phyloP scores from a whole-genome alignment of 352 stramenopile species.

The Phytopythium sindhum region DNA sequence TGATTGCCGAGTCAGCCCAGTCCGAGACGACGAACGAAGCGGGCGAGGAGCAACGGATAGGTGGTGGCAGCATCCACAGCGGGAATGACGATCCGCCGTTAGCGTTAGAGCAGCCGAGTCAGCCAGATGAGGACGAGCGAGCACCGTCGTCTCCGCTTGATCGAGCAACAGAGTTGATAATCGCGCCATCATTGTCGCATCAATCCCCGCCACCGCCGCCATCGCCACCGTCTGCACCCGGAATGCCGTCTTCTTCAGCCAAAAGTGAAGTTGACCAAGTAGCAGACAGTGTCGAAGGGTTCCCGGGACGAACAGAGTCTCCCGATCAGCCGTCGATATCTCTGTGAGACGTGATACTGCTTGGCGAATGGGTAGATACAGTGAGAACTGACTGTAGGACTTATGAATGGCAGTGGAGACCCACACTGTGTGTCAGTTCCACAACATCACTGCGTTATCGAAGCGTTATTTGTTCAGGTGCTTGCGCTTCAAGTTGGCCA shows the following conservation, averaged over 20 bases:
- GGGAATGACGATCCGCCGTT: background rate
- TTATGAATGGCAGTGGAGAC: too few relatives aligned
- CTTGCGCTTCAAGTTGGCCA: slow-evolving; percentile 79
- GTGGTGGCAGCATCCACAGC: background rate
- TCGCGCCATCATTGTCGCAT: background rate
- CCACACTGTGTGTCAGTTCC: background rate
- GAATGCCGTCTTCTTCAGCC: background rate
- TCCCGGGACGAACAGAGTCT: too few relatives aligned
- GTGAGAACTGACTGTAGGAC: too few relatives aligned
- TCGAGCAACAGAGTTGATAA: background rate
- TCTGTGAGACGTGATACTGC: background rate
- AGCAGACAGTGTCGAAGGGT: background rate
- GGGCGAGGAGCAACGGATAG: background rate
- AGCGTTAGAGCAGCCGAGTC: background rate
- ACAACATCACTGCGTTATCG: background rate
- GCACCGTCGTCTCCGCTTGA: background rate
- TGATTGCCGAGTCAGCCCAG: background rate
- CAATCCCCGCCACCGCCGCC: background rate
- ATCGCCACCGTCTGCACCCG: background rate
- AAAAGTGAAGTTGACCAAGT: background rate
- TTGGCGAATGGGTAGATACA: background rate
- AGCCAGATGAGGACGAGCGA: background rate
- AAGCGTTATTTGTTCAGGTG: slow-evolving; percentile 37
- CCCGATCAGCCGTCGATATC: background rate
- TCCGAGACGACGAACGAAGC: background rate